Evolutionary conservation across 108 stramenopile genomes (phyloP), one percentile per base, ranked within the genome.

Genomic region (Nannochloropsis salina): DNA sequence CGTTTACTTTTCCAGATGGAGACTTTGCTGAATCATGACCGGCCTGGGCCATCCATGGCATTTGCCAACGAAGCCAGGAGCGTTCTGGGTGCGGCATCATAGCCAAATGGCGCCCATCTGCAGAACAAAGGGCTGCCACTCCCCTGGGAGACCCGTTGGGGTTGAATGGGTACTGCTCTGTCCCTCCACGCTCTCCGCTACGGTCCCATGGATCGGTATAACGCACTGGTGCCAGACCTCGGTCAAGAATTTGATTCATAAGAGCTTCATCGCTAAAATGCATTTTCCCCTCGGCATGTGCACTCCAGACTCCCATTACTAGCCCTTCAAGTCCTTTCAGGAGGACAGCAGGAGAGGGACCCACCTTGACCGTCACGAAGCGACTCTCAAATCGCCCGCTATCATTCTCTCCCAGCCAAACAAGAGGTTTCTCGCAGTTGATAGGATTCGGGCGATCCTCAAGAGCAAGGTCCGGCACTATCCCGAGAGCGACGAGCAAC

Each of bases 401-500:
- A 79, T 93, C 92, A 89, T 99, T 99, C 87, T 99, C 94, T 41
- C 98, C 94, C 44, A 99, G 93, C 40, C 99, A 93, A 42, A 97
- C 96, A 90, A 97, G 97, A 74, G 88, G 42, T 43, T 51, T 94
- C 95, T 85, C 44, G 21, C n/a, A 83, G 8, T 8, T 86, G 82
- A 81, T 74, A 41, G 81, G 2, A n/a, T 6, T 74, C 0, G 20
- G 20, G 61, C n/a, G 20, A n/a, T 4, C 61, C 15, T 74, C 61
- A 15, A 74, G 15, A n/a, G 15, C 61, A 6, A 74, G 61, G 3
- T 44, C 92, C 42, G 98, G 97, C 83, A 99, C 96, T 96, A 97
- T 98, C 41, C 99, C 99, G 21, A 99, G 93, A 43, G 98, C 91
- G 8, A 97, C 97, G 94, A 99, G 95, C 85, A 99, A 95, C 92